Base-by-base conservation (phyloP, 2,329 filamentous ascomycete species). In the Fusarium multiceps region DNA sequence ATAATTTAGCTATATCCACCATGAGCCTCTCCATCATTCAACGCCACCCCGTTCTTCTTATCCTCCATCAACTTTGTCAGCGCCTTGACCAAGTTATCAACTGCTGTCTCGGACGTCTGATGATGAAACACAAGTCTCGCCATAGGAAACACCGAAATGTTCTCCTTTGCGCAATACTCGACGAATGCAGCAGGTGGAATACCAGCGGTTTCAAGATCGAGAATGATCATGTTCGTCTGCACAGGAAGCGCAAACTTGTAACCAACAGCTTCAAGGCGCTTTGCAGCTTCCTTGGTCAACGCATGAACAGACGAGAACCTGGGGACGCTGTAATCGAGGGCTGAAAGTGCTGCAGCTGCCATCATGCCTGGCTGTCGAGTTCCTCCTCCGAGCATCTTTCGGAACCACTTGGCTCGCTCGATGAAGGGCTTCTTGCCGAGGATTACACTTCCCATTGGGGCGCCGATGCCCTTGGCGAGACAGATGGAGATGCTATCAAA, bases 401-500 rank as follows among this genome's bases (percentile, higher is more conserved):
- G 75, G 30, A 80, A 74, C 76, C 79, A 80, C 41, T 78, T 76
- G 14, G 82, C 77, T 7, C 77, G 75, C 50, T 76, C 75, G 43
- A 84, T 81, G 23, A 77, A 74, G 9, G 55, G 58, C 13, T 64
- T 67, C 25, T 63, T 74, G 7, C 88, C 88, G 5, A 93, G 86
- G 18, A 94, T 81, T 27, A 94, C 89, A 71, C 88, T 90, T 4
- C 92, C 92, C 65, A 94, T 89, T 0, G 92, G 92, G 2, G 92
- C 92, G 4, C 92, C 92, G 0, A 95, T 84, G 0, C 92, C 92
- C 77, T 95, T 95, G 25, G 88, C 89, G 74, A 95, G 93, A 77
- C 92, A 94, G 30, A 95, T 82, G 66, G 87, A 92, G 16, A 94
- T 85, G 60, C 87, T 92, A 75, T 95, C 91, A 73, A 93, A 91